Conservation (phyloP, 352 stramenopile species). For the Phytophthora pseudosyringae region DNA sequence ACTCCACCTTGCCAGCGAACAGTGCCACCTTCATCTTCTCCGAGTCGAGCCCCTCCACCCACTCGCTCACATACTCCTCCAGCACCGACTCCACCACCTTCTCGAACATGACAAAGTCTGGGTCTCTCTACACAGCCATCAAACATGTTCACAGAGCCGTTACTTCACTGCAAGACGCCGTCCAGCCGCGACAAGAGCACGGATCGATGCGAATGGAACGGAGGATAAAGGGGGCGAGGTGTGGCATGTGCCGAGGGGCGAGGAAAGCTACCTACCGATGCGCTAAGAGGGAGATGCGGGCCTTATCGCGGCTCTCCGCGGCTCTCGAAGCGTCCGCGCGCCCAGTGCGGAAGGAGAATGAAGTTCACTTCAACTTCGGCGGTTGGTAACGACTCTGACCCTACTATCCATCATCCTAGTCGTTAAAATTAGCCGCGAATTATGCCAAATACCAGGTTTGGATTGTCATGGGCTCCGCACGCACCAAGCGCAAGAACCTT, state of each 20-base stretch:
- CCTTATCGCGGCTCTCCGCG: conserved; percentile 1
- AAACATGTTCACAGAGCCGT: conserved; percentile 9
- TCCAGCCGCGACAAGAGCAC: conserved; percentile 1
- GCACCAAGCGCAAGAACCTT: conserved; percentile 80
- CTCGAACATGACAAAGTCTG: conserved; percentile 69
- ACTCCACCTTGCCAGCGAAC: conserved; percentile 85
- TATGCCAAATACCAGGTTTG: conserved; percentile 17
- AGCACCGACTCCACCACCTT: conserved; percentile 86
- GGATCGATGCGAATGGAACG: conserved; percentile 5
- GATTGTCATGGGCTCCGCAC: conserved; percentile 47
- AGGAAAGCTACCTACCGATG: conserved; percentile 5
- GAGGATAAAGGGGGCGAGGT: background rate
- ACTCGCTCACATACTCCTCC: conserved; percentile 88
- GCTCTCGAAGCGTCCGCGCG: conserved; percentile 17
- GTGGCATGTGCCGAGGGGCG: background rate
- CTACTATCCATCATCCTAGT: conserved; percentile 4
- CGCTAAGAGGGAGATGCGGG: background rate
- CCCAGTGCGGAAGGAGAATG: conserved; percentile 35
- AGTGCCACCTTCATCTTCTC: conserved; percentile 90
- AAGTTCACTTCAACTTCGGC: conserved; percentile 39
- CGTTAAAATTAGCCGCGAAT: conserved; percentile 4
- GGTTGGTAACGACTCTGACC: conserved; percentile 25
- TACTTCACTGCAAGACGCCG: conserved; percentile 8
- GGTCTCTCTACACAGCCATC: background rate
- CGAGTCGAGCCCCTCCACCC: conserved; percentile 83